Base-by-base conservation (phyloP, 2,329 filamentous ascomycete species). In the Mariannaea elegans region DNA sequence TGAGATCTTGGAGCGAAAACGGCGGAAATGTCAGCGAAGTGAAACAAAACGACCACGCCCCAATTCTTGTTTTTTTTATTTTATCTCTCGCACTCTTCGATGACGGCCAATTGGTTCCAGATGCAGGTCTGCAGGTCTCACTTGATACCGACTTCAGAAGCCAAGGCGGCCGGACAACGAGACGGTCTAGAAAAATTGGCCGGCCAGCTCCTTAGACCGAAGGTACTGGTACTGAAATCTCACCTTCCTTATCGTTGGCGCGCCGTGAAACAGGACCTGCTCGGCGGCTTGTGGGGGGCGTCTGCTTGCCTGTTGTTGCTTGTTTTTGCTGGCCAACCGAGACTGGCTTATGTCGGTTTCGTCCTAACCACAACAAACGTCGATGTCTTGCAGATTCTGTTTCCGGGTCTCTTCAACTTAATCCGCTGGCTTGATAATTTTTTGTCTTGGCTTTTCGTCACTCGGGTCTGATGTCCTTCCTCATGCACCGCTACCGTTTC, bases 181-280 rank as follows among this genome's bases (percentile, higher is more conserved):
- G 56, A 49, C 50, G 56, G 38, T 24, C 56, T 42, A 39, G 44
- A 57, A 56, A 45, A 56, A 56, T 51, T 42, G 52, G 34, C 65
- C 57, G 61, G 58, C 50, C 42, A 41, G 16, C 12, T 7, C 27
- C 27, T 31, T 31, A 7, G 32, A 42, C 19, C 19, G 18, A 21
- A 12, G 38, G 8, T 21, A 32, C 23, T 3, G 62, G 65, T 59
- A 66, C 64, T 61, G 67, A 63, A 62, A 62, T 69, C 59, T 69
- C 61, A 63, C 62, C 64, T 67, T 68, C 62, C 64, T 67, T 68
- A 63, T 64, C 56, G 52, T 18, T 7, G 39, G 39, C 19, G 52
- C 34, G 53, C 48, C 48, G 61, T 63, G 65, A 69, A 70, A 64
- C 60, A 64, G 31, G 57, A 52, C 63, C 53, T 59, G 56, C 39